phyloP scores from a whole-genome alignment of 208 protist species.

The Trypanosoma theileri region DNA sequence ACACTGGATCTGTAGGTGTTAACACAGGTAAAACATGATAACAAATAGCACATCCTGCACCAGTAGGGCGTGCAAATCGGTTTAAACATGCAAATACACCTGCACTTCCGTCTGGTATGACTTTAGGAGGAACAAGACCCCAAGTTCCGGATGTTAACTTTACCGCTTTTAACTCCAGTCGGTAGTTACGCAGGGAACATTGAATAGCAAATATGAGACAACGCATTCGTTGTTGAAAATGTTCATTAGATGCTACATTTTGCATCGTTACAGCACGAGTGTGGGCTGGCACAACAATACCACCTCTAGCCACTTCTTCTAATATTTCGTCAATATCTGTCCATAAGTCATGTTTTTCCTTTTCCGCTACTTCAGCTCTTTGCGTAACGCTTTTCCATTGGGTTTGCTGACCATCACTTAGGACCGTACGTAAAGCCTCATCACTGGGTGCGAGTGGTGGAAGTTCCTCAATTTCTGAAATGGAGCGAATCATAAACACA shows the following conservation, averaged over 20 bases:
- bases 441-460: not conserved
- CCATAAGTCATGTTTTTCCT: slow-evolving; percentile 1
- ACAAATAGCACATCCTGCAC: slow-evolving; percentile 76
- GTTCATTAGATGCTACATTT: slow-evolving; percentile 33
- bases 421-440: slow-evolving; percentile 13
- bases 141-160: slow-evolving; percentile 67
- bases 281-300: slow-evolving; percentile 64
- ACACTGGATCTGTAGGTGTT: slow-evolving; percentile 7
- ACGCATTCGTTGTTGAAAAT: slow-evolving; percentile 50
- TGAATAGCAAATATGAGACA: slow-evolving; percentile 63
- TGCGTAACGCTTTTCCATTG: slow-evolving; percentile 6
- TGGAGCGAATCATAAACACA: slow-evolving; percentile 62
- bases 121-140: slow-evolving; percentile 53
- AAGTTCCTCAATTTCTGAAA: slow-evolving; percentile 69
- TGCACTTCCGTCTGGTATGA: slow-evolving; percentile 33
- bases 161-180: slow-evolving; percentile 59
- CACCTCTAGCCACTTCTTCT: slow-evolving; percentile 50
- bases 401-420: slow-evolving; percentile 18
- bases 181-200: slow-evolving; percentile 38
- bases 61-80: slow-evolving; percentile 69
- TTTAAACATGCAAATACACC: slow-evolving; percentile 70
- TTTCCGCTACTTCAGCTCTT: slow-evolving; percentile 14
- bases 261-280: slow-evolving; percentile 59
- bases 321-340: slow-evolving; percentile 41
- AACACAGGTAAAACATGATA: slow-evolving; percentile 40